Evolutionary conservation across 768 basidiomycete genomes (phyloP).

Genomic region (Agaricus subrufescens): DNA sequence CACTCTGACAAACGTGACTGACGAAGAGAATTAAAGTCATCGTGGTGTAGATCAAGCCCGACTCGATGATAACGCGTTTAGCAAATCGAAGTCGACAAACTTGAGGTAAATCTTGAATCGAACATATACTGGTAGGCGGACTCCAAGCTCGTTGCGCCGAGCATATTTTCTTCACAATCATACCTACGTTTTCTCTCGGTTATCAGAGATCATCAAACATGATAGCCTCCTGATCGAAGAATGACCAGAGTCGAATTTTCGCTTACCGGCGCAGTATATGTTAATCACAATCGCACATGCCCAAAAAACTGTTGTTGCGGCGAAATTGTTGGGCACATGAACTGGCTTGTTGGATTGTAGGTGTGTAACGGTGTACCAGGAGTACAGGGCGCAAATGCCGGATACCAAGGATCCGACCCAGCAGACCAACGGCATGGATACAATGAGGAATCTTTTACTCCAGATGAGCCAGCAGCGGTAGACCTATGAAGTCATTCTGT

Average conservation of each 20-base stretch:
- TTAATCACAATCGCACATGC: conserved; percentile 14
- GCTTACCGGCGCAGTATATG: conserved; percentile 17
- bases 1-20: conserved; percentile 9
- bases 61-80: conserved; percentile 15
- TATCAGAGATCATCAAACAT: too few relatives aligned
- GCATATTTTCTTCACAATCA: conserved; percentile 13
- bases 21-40: conserved; percentile 14
- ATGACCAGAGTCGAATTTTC: neutral
- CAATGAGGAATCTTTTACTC: conserved; percentile 5
- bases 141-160: conserved; percentile 2
- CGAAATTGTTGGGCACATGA: neutral
- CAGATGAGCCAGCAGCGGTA: conserved; percentile 18
- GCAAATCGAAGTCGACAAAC: conserved; percentile 4
- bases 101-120: conserved; percentile 1
- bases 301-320: conserved; percentile 11
- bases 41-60: conserved; percentile 14
- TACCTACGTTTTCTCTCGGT: conserved; percentile 1
- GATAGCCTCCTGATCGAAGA: neutral
- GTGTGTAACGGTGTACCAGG: neutral
- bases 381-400: neutral
- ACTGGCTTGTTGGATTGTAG: neutral
- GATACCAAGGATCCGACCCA: conserved; percentile 12
- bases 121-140: neutral
- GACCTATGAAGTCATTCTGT: conserved; percentile 1
- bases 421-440: conserved; percentile 11